Conservation (phyloP, 1,284 basidiomycete genomes). For the Apiotrichum gracile region DNA sequence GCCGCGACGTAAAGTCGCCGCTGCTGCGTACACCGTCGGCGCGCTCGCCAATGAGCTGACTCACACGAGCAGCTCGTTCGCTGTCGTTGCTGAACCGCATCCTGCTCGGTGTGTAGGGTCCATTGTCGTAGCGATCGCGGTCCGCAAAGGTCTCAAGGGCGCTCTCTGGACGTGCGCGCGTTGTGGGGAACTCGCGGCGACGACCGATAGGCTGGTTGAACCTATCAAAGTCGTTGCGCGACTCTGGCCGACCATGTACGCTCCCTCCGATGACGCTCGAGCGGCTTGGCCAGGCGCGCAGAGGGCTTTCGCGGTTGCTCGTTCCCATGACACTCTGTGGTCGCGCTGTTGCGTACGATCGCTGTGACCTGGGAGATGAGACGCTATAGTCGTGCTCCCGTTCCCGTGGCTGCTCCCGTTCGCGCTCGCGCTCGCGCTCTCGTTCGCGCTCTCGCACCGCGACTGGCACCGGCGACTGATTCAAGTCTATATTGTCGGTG, state of each 20-base stretch:
- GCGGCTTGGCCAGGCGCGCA: background rate
- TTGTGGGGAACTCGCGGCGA: background rate
- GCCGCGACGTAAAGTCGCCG: background rate
- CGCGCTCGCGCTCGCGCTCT: background rate
- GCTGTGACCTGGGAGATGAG: background rate
- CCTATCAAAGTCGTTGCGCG: conserved; percentile 5
- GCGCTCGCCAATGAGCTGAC: background rate
- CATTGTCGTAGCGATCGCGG: conserved; percentile 12
- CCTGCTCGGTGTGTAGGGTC: background rate
- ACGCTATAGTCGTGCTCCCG: background rate
- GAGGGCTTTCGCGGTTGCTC: background rate
- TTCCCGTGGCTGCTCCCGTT: background rate
- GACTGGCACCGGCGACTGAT: background rate
- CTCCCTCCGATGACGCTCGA: background rate
- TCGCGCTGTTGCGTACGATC: conserved; percentile 4
- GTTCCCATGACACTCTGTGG: conserved; percentile 1
- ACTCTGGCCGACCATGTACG: background rate
- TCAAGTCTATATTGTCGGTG: background rate
- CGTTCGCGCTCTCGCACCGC: background rate
- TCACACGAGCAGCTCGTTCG: background rate
- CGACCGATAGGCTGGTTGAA: background rate
- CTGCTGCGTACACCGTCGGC: background rate
- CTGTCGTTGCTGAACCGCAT: background rate
- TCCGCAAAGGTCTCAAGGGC: conserved; percentile 12
- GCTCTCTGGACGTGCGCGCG: conserved; percentile 15